These are phyloP conservation scores for Oryza australiensis DNA, from an alignment of 176 grass and related monocot genomes.

Conservation along the genomic window DNA sequence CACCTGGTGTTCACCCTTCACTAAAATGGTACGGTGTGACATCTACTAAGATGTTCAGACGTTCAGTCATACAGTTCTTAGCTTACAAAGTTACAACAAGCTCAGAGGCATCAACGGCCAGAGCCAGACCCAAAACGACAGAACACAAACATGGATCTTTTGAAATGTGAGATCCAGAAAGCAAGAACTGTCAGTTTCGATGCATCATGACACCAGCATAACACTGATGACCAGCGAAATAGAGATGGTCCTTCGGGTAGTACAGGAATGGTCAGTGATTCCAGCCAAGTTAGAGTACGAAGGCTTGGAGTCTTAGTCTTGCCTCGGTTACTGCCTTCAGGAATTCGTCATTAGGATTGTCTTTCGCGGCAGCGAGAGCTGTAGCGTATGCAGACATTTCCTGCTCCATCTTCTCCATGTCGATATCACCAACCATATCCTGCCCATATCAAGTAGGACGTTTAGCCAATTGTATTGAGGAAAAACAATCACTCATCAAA, in stretches of 20 bases:
- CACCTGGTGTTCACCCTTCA: slow-evolving; percentile 29
- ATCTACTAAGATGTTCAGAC: slow-evolving; percentile 27
- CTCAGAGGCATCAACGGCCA: slow-evolving; percentile 11
- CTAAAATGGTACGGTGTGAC: slow-evolving; percentile 28
- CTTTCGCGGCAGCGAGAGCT: slow-evolving; percentile 78
- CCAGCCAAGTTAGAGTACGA: slow-evolving; percentile 50
- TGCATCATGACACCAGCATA: not conserved
- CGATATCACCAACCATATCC: slow-evolving; percentile 49
- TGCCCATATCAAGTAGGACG: slow-evolving; percentile 27
- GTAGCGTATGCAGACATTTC: slow-evolving; percentile 63
- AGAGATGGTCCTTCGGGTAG: slow-evolving; percentile 21
- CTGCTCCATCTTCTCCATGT: slow-evolving; percentile 68
- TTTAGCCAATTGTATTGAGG: slow-evolving; percentile 1
- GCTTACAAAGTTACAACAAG: slow-evolving; percentile 28
- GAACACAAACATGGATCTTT: slow-evolving; percentile 31
- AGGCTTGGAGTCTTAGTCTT: slow-evolving; percentile 71
- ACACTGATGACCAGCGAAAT: not conserved
- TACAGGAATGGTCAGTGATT: not conserved
- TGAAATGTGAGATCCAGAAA: slow-evolving; percentile 12
- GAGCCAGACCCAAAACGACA: slow-evolving; percentile 31
- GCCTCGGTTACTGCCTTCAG: slow-evolving; percentile 59
- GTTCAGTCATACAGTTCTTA: slow-evolving; percentile 13
- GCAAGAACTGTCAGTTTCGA: slow-evolving; percentile 15
- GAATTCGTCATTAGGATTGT: slow-evolving; percentile 77
- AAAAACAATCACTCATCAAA: not conserved